A percentile compares a stretch with the other conserved stretches of the same genome.
Conservation (phyloP, 2,329 filamentous ascomycete species). For the Endoconidiophora polonica region DNA sequence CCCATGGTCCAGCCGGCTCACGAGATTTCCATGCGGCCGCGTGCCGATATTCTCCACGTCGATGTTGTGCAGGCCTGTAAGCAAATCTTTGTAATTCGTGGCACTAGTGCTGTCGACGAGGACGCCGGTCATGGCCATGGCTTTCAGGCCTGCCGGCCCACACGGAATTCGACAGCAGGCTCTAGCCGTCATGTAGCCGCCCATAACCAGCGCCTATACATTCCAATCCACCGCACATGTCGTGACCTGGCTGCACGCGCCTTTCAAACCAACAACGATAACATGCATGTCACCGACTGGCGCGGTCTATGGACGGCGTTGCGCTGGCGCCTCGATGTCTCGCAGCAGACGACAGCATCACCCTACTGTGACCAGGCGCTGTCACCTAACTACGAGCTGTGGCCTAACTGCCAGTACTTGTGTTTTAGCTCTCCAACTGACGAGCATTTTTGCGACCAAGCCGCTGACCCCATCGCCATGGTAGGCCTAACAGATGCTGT, state of each 20-base stretch:
- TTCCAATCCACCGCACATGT: conserved; percentile 6
- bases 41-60: neutral
- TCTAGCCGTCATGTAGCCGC: no score
- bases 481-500: conserved; percentile 1
- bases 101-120: neutral
- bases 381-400: conserved; percentile 7
- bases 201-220: neutral
- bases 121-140: neutral
- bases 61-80: neutral
- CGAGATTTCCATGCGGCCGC: neutral
- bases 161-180: no score
- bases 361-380: neutral
- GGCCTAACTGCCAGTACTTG: conserved; percentile 8
- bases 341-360: neutral
- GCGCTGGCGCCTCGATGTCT: conserved; percentile 3
- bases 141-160: neutral
- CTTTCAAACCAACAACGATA: neutral
- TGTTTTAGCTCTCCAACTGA: neutral
- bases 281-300: conserved; percentile 1
- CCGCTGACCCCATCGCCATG: neutral
- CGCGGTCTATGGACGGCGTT: conserved; percentile 1
- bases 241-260: neutral
- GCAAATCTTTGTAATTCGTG: neutral
- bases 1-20: no score
- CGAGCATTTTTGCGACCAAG: neutral